Conservation (phyloP, 2,329 filamentous ascomycete species). For the Blastomyces silverae region DNA sequence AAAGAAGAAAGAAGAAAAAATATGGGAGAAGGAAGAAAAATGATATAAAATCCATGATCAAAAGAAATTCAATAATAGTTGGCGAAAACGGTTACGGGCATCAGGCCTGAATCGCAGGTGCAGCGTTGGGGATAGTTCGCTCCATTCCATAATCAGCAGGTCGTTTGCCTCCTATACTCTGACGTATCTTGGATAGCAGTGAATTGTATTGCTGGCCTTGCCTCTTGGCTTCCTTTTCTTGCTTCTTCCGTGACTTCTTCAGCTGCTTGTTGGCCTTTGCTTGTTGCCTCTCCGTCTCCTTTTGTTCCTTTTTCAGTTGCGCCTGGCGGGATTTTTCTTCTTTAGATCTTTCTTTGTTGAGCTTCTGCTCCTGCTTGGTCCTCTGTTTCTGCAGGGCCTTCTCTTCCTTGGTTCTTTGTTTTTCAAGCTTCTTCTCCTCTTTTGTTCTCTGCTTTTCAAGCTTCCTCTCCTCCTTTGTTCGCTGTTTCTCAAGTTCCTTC, state of each 20-base stretch:
- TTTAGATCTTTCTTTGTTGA: background rate
- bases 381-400: background rate
- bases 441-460: slow-evolving; percentile 14
- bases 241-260: background rate
- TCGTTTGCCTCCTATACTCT: background rate
- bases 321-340: background rate
- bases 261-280: background rate
- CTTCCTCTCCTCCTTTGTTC: slow-evolving; percentile 15
- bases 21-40: no score
- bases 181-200: background rate
- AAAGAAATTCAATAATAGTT: background rate
- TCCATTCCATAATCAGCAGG: background rate
- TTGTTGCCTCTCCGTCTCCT: background rate
- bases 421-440: slow-evolving; percentile 16
- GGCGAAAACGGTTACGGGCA: background rate
- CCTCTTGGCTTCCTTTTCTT: slow-evolving; percentile 2
- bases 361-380: background rate
- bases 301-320: slow-evolving; percentile 1
- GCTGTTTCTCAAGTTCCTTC: slow-evolving; percentile 16
- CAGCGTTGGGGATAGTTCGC: background rate
- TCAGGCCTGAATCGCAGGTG: background rate
- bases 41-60: background rate
- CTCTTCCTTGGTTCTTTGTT: slow-evolving; percentile 12
- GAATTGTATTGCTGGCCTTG: background rate
- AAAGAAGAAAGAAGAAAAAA: background rate